Conservation (phyloP, 176 grass and related monocot species). For the Tillandsia fasciculata region DNA sequence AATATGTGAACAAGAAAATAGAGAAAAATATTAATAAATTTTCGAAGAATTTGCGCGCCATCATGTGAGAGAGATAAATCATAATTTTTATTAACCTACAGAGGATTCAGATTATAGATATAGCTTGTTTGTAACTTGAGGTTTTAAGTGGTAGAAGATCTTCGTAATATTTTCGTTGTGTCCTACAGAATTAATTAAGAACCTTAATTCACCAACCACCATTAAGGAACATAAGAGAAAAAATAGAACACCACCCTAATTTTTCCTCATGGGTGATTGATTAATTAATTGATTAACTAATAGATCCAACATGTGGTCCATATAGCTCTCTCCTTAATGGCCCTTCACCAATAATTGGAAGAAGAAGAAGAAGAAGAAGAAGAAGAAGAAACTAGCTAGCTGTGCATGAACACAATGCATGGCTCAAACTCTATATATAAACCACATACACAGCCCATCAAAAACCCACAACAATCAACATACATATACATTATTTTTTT, state of each 20-base stretch:
- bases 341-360: not conserved
- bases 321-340: not conserved
- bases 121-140: no score
- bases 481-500: no score
- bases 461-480: not conserved
- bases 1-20: no score
- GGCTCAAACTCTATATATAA: not conserved
- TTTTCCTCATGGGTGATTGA: no score
- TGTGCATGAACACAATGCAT: not conserved
- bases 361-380: not conserved
- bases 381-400: not conserved
- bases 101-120: no score
- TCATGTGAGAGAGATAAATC: no score
- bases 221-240: not conserved
- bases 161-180: no score
- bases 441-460: not conserved
- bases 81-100: no score
- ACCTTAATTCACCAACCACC: not conserved
- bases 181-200: not conserved
- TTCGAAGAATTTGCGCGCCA: no score
- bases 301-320: not conserved
- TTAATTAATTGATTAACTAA: no score
- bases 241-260: not conserved
- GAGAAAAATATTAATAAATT: no score
- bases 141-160: no score